Evolutionary conservation across 371 early-diverging fungal genomes (phyloP).

Genomic region (Mortierella sp.): DNA sequence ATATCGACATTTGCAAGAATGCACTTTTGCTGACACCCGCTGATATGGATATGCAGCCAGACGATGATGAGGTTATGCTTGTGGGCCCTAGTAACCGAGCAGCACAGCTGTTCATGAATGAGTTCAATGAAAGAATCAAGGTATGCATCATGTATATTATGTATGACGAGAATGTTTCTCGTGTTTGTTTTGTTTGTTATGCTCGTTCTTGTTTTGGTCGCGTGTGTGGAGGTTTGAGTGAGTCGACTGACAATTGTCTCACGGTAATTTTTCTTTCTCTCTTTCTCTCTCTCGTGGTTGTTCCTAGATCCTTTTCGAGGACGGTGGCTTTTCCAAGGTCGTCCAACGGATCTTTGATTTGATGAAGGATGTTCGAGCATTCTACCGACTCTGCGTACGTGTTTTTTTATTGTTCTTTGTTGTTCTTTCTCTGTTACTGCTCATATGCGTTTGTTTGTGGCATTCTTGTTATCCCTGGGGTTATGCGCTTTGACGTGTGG

Average conservation of each 20-base stretch:
- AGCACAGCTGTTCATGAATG: constrained; percentile 26
- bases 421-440: not conserved
- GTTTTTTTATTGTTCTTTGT: not conserved
- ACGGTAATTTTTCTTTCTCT: constrained; percentile 6
- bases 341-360: constrained; percentile 72
- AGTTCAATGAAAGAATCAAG: constrained; percentile 44
- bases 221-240: not conserved
- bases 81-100: constrained; percentile 7
- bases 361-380: constrained; percentile 71
- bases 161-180: not conserved
- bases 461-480: not conserved
- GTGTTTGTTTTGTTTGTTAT: not conserved
- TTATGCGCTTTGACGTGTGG: constrained; percentile 6
- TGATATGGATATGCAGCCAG: constrained; percentile 28
- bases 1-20: constrained; percentile 65
- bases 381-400: constrained; percentile 76
- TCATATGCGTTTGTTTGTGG: not conserved
- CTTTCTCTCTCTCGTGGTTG: constrained; percentile 12
- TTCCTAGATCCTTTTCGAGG: constrained; percentile 65
- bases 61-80: constrained; percentile 10
- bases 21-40: constrained; percentile 58
- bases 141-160: constrained; percentile 11
- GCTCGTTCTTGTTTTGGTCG: constrained; percentile 14
- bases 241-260: not conserved
- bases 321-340: constrained; percentile 63